Conservation (phyloP, 106 monocot species). For the Platanthera zijinensis region DNA sequence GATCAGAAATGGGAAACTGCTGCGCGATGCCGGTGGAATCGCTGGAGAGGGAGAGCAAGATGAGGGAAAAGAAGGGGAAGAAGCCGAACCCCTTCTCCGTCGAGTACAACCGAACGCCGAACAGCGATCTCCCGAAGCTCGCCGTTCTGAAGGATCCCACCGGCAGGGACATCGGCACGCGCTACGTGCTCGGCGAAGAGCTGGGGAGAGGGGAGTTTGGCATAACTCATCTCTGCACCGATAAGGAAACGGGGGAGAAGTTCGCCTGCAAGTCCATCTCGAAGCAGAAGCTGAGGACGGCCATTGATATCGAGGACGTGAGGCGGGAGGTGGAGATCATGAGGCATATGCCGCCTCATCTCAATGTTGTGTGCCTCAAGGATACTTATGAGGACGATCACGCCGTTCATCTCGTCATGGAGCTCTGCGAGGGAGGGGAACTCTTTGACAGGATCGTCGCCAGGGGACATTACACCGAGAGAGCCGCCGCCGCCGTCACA, state of each 20-base stretch:
- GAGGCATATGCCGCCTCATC: conserved; percentile 31
- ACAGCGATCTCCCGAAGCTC: background rate
- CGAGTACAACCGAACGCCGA: conserved; percentile 7
- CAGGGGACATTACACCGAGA: conserved; percentile 54
- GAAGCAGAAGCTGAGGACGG: conserved; percentile 42
- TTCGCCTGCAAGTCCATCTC: conserved; percentile 59
- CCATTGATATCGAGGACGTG: conserved; percentile 46
- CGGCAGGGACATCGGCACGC: conserved; percentile 1
- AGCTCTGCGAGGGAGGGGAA: conserved; percentile 79
- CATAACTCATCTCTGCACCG: conserved; percentile 29
- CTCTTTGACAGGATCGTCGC: conserved; percentile 75
- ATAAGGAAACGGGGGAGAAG: conserved; percentile 12
- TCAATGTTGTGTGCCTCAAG: conserved; percentile 40
- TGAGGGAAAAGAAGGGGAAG: conserved; percentile 2
- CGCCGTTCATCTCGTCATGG: conserved; percentile 80
- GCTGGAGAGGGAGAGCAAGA: background rate
- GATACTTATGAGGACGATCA: conserved; percentile 44
- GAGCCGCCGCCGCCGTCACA: conserved; percentile 13
- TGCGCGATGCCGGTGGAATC: conserved; percentile 3
- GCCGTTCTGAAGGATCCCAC: conserved; percentile 7
- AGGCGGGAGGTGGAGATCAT: conserved; percentile 52
- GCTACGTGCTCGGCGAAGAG: conserved; percentile 26
- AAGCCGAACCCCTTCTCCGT: conserved; percentile 12
- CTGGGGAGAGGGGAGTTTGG: conserved; percentile 37
- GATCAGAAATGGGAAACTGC: conserved; percentile 6